These are phyloP conservation scores for Puccinellia tenuiflora DNA, from an alignment of 176 grass and related monocot genomes.

Conservation along the genomic window DNA sequence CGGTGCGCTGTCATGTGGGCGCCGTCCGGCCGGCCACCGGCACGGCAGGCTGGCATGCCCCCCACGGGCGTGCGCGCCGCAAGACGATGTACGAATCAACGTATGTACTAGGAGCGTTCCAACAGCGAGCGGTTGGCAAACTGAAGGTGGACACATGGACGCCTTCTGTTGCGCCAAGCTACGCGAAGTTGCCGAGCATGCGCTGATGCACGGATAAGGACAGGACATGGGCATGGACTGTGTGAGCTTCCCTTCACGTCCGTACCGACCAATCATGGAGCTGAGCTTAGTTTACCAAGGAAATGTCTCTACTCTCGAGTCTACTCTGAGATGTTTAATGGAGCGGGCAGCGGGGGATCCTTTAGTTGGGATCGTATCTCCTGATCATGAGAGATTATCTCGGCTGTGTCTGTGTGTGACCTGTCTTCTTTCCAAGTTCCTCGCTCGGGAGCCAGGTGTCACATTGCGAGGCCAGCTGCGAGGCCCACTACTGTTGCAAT, in stretches of 20 bases:
- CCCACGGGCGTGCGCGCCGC: not conserved
- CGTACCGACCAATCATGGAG: not conserved
- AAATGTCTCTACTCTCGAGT: not conserved
- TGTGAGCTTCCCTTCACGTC: not conserved
- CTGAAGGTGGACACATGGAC: constrained; percentile 2
- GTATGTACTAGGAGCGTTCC: not conserved
- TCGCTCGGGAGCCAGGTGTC: not conserved
- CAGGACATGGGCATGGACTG: not conserved
- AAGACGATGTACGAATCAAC: not conserved
- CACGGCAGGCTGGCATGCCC: constrained; percentile 10
- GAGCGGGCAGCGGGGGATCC: not conserved
- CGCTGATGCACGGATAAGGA: not conserved
- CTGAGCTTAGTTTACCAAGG: not conserved
- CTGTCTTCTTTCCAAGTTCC: not conserved
- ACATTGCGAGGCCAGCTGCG: not conserved
- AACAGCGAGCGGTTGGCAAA: not conserved
- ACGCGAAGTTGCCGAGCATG: not conserved
- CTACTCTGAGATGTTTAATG: not conserved
- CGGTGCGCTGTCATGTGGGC: constrained; percentile 15
- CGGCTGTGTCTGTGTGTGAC: not conserved
- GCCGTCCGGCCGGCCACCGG: not conserved
- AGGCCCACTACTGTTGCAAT: not conserved
- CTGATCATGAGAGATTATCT: not conserved
- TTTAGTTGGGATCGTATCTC: not conserved
- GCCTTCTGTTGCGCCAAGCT: not conserved